A percentile compares a stretch with the other conserved stretches of the same genome.
These are phyloP conservation scores for Artemisia argyi DNA, from an alignment of 129 eudicot genomes.

Conservation along the genomic window DNA sequence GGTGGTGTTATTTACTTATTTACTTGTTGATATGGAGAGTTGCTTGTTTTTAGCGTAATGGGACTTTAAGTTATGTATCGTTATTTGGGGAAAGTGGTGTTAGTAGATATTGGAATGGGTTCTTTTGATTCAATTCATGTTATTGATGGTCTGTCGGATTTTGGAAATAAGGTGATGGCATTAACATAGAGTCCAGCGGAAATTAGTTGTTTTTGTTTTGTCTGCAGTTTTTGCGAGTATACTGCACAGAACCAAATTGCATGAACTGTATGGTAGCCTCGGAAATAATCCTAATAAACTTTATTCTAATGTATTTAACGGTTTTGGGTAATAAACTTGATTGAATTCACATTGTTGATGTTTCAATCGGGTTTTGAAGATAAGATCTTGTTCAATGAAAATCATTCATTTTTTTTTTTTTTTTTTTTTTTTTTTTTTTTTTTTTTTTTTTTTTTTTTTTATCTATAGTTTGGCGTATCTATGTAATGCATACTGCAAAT, in stretches of 20 bases:
- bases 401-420: too few relatives aligned
- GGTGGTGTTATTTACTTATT: not conserved
- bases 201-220: too few relatives aligned
- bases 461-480: not conserved
- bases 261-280: too few relatives aligned
- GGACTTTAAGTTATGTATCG: slow-evolving; percentile 1
- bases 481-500: not conserved
- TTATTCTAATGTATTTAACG: too few relatives aligned
- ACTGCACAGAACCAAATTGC: too few relatives aligned
- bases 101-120: not conserved
- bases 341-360: not conserved
- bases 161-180: too few relatives aligned
- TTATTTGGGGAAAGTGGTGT: not conserved
- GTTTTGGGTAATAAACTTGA: too few relatives aligned
- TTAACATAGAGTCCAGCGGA: too few relatives aligned
- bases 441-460: not conserved
- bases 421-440: too few relatives aligned
- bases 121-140: not conserved
- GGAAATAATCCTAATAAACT: too few relatives aligned
- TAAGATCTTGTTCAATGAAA: slow-evolving; percentile 1
- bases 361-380: not conserved
- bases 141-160: too few relatives aligned
- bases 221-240: too few relatives aligned
- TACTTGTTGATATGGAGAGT: not conserved
- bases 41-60: slow-evolving; percentile 7